Conservation (phyloP, 805 yeast species). For the Diddensiella caesifluorescens region DNA sequence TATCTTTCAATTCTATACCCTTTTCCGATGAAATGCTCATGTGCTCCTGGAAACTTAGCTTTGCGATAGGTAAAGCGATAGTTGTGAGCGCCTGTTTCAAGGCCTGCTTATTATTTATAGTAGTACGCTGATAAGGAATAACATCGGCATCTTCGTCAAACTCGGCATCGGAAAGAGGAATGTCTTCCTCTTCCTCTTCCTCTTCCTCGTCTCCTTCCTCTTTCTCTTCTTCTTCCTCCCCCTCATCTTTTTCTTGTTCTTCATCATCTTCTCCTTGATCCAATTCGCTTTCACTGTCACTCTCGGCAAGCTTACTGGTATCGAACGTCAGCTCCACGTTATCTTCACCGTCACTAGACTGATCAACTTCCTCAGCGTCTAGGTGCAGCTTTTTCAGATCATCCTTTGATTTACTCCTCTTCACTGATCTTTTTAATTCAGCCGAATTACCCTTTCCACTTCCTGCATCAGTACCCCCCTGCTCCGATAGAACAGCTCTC, state of each 20-base stretch:
- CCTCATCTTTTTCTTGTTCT: slow-evolving; percentile 39
- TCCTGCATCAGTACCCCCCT: no score
- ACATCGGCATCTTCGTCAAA: slow-evolving; percentile 91
- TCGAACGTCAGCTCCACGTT: slow-evolving; percentile 34
- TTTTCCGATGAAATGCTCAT: slow-evolving; percentile 61
- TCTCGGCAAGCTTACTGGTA: slow-evolving; percentile 30
- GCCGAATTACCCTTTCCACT: no score
- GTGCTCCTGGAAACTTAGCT: slow-evolving; percentile 76
- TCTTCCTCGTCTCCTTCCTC: slow-evolving; percentile 53
- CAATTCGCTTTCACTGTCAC: slow-evolving; percentile 26
- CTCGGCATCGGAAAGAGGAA: slow-evolving; percentile 87
- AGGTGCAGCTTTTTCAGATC: background rate
- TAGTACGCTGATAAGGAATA: slow-evolving; percentile 84
- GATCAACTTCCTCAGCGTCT: background rate
- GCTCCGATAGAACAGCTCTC: no score
- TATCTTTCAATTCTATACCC: slow-evolving; percentile 64
- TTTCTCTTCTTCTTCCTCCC: slow-evolving; percentile 42
- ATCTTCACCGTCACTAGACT: slow-evolving; percentile 25
- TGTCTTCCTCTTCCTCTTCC: slow-evolving; percentile 71
- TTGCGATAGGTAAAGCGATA: slow-evolving; percentile 47
- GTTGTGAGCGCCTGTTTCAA: slow-evolving; percentile 29
- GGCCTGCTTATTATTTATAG: slow-evolving; percentile 85
- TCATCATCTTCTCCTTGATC: slow-evolving; percentile 35
- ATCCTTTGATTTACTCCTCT: no score
- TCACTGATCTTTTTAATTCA: background rate